Conservation (phyloP, 2,329 filamentous ascomycete species). For the Penicillium sp. region DNA sequence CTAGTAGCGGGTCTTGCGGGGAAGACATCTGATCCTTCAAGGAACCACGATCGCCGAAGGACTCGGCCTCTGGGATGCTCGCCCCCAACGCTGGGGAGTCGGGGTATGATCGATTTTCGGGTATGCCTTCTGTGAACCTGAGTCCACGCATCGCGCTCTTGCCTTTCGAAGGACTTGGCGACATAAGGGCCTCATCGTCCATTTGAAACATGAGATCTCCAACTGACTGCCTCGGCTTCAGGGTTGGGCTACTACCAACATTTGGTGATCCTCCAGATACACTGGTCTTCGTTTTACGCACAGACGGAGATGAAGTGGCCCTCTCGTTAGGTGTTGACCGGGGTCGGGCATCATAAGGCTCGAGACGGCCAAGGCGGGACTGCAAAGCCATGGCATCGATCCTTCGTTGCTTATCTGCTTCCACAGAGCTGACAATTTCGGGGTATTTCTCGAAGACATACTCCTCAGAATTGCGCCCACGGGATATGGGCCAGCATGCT, state of each 20-base stretch:
- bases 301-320: constrained; percentile 47
- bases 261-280: constrained; percentile 44
- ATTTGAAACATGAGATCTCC: constrained; percentile 89
- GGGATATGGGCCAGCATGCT: constrained; percentile 71
- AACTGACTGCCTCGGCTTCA: constrained; percentile 67
- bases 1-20: constrained; percentile 16
- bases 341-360: constrained; percentile 62
- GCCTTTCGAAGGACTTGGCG: constrained; percentile 32
- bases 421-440: constrained; percentile 41
- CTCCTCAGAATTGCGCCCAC: constrained; percentile 69
- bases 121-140: constrained; percentile 16
- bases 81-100: constrained; percentile 29
- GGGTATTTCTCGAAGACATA: constrained; percentile 49
- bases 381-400: constrained; percentile 76
- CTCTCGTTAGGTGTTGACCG: constrained; percentile 68
- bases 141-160: constrained; percentile 29
- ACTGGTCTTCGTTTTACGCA: constrained; percentile 42
- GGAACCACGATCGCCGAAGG: constrained; percentile 28
- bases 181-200: constrained; percentile 69
- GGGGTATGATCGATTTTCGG: constrained; percentile 22
- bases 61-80: constrained; percentile 29
- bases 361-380: constrained; percentile 62
- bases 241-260: constrained; percentile 61
- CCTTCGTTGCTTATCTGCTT: constrained; percentile 57
- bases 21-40: constrained; percentile 34